A percentile compares a stretch with the other conserved stretches of the same genome.
phyloP scores from a whole-genome alignment of 257 asterid genomes.

The Henckelia pumila region DNA sequence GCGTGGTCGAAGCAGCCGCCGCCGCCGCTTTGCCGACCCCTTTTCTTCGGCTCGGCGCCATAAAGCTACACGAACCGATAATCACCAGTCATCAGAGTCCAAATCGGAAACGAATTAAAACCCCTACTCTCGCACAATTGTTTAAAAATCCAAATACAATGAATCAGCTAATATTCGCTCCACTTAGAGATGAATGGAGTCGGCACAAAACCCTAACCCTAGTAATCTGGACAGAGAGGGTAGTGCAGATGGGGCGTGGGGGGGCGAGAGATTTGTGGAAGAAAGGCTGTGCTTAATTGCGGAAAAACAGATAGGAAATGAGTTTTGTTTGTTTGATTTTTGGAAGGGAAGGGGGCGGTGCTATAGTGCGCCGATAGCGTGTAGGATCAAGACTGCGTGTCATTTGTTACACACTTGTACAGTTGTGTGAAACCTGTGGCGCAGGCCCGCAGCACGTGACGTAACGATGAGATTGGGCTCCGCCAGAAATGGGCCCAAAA shows the following conservation, averaged over 20 bases:
- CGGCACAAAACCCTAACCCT: slow-evolving; percentile 44
- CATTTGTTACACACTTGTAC: not conserved
- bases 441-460: slow-evolving; percentile 24
- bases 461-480: not conserved
- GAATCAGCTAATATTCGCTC: not conserved
- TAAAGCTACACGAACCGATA: slow-evolving; percentile 31
- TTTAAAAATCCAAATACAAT: slow-evolving; percentile 16
- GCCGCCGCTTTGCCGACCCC: slow-evolving; percentile 66
- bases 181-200: slow-evolving; percentile 19
- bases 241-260: slow-evolving; percentile 31
- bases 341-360: slow-evolving; percentile 21
- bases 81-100: slow-evolving; percentile 51
- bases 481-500: not conserved
- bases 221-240: slow-evolving; percentile 21
- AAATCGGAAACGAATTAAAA: slow-evolving; percentile 21
- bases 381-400: slow-evolving; percentile 23
- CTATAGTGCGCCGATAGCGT: slow-evolving; percentile 45
- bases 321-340: slow-evolving; percentile 19
- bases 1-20: slow-evolving; percentile 58
- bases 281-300: slow-evolving; percentile 23
- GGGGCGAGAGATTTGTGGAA: slow-evolving; percentile 32
- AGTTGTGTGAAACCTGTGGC: slow-evolving; percentile 1
- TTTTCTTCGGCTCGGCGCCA: slow-evolving; percentile 83
- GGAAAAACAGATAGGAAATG: slow-evolving; percentile 31
- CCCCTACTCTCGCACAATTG: slow-evolving; percentile 27